Evolutionary conservation across 108 stramenopile species (phyloP).

Genomic region (Skeletonema potamos): DNA sequence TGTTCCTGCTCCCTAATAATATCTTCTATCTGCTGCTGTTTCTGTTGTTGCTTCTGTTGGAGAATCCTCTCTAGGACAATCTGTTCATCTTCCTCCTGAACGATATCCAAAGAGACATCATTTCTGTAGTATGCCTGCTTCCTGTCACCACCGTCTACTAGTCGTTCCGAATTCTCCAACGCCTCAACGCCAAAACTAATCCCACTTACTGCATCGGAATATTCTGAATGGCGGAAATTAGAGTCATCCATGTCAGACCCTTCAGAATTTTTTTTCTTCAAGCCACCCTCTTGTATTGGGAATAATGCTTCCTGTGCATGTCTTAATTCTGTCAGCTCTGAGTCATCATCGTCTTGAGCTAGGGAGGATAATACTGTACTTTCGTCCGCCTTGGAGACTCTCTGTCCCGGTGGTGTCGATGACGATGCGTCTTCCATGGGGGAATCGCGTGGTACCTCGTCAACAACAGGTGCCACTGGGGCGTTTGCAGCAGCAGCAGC

Average conservation of each 20-base stretch:
- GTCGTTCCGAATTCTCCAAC: not conserved
- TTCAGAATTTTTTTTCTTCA: not conserved
- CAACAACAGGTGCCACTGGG: not conserved
- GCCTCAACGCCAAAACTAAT: not conserved
- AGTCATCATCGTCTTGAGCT: slow-evolving; percentile 10
- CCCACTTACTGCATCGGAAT: not conserved
- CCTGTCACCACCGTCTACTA: not conserved
- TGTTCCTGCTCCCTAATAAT: not conserved
- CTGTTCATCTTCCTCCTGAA: not conserved
- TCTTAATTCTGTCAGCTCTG: slow-evolving; percentile 33
- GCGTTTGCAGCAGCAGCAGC: not conserved
- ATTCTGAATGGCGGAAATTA: not conserved
- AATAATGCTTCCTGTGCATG: slow-evolving; percentile 41
- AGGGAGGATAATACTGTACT: slow-evolving; percentile 3
- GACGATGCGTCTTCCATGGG: not conserved
- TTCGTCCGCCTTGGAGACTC: not conserved
- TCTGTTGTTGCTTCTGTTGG: not conserved
- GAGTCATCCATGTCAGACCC: not conserved
- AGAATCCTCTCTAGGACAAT: not conserved
- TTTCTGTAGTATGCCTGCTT: not conserved
- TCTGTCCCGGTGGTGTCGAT: not conserved
- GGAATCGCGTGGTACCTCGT: not conserved
- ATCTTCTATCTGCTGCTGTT: not conserved
- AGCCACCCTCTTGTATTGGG: slow-evolving; percentile 11
- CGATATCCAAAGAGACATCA: not conserved